Conservation (phyloP, 352 stramenopile species). For the Thraustochytrium sp. region DNA sequence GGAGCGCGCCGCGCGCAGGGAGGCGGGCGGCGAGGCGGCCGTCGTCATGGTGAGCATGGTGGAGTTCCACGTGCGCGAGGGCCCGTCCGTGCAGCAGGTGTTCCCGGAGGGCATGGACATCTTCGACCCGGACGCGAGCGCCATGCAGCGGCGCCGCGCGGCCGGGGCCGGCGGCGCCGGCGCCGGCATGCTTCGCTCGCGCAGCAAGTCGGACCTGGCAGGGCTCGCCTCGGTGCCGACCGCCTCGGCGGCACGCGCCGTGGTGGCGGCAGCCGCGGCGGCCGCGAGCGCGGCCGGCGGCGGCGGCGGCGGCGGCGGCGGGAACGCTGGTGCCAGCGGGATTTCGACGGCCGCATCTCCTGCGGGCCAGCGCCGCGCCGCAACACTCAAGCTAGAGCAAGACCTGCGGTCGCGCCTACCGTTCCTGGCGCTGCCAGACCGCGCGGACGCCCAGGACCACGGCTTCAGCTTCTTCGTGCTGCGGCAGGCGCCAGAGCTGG, state of each 20-base stretch:
- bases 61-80: slow-evolving; percentile 24
- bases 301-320: background rate
- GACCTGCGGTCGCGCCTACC: background rate
- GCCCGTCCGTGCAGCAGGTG: background rate
- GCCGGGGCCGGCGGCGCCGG: background rate
- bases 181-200: background rate
- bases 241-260: background rate
- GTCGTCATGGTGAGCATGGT: background rate
- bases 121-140: background rate
- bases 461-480: slow-evolving; percentile 39
- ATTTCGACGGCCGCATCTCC: background rate
- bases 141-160: background rate
- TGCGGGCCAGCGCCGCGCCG: background rate
- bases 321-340: background rate
- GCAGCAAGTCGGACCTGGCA: background rate
- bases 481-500: slow-evolving; percentile 4
- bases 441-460: background rate
- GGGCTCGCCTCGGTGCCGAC: background rate
- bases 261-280: background rate
- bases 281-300: background rate
- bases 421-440: slow-evolving; percentile 34
- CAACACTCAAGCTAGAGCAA: background rate
- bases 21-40: background rate
- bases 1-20: background rate
- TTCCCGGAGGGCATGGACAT: background rate